phyloP scores from a whole-genome alignment of 441 rosid genomes.

The Theobroma grandiflorum region DNA sequence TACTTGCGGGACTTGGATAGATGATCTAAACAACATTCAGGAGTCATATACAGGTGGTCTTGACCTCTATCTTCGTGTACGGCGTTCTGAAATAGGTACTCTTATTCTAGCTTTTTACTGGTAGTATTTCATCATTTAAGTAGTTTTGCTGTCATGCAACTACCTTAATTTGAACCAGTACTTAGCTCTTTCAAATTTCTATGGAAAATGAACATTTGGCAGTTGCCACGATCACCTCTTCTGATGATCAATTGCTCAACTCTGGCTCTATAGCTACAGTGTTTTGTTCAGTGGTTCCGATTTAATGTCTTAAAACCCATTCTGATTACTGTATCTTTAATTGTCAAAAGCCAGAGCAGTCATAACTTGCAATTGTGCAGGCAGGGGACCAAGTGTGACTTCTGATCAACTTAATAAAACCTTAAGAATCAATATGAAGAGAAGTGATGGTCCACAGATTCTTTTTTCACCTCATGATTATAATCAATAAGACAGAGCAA shows the following conservation, averaged over 20 bases:
- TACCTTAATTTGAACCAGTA: not conserved
- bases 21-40: slow-evolving; percentile 30
- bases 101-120: not conserved
- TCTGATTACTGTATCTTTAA: not conserved
- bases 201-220: not conserved
- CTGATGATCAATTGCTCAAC: not conserved
- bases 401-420: not conserved
- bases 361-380: not conserved
- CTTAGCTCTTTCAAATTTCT: not conserved
- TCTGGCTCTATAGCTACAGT: not conserved
- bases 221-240: not conserved
- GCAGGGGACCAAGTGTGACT: not conserved
- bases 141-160: not conserved
- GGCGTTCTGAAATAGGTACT: slow-evolving; percentile 29
- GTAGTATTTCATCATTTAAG: not conserved
- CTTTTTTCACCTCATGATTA: not conserved
- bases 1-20: slow-evolving; percentile 43
- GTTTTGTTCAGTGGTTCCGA: not conserved
- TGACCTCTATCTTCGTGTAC: slow-evolving; percentile 31
- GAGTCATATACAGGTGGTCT: slow-evolving; percentile 17
- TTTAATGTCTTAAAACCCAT: not conserved
- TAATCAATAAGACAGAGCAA: not conserved
- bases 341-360: not conserved
- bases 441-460: not conserved
- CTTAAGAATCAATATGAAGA: not conserved